phyloP scores from a whole-genome alignment of 345 rosid species.

The Syzygium aqueum region DNA sequence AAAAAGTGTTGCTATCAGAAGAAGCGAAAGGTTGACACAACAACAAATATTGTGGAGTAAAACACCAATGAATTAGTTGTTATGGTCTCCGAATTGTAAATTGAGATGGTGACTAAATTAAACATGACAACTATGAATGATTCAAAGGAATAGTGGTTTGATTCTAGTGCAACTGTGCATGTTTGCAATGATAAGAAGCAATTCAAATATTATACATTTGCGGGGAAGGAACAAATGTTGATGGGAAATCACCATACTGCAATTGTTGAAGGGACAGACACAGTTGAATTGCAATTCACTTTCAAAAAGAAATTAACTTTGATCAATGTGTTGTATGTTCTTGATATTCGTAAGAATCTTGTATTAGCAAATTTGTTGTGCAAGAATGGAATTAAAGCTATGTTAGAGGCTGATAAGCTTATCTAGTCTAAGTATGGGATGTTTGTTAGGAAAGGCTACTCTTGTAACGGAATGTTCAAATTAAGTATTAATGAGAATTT shows the following conservation, averaged over 20 bases:
- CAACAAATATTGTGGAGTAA: no score
- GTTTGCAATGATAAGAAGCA: no score
- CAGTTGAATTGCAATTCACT: neutral
- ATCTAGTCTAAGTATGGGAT: neutral
- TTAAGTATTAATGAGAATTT: neutral
- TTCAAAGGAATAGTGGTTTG: no score
- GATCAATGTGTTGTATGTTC: neutral
- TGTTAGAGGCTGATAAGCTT: neutral
- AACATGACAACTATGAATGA: no score
- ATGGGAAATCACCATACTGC: neutral
- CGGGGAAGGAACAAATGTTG: neutral
- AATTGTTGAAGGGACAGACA: neutral
- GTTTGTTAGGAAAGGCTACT: neutral
- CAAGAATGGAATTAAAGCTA: neutral
- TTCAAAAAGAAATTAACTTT: no score
- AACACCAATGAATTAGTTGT: no score
- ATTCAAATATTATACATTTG: no score
- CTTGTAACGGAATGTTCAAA: neutral
- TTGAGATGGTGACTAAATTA: no score
- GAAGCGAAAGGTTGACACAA: no score
- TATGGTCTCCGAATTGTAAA: no score
- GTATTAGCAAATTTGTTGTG: neutral
- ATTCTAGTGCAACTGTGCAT: no score
- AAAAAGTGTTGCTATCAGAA: no score
- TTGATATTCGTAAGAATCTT: neutral